A percentile compares a stretch with the other conserved stretches of the same genome.
phyloP scores from a whole-genome alignment of 805 yeast genomes.

The Barnettozyma botsteinii region DNA sequence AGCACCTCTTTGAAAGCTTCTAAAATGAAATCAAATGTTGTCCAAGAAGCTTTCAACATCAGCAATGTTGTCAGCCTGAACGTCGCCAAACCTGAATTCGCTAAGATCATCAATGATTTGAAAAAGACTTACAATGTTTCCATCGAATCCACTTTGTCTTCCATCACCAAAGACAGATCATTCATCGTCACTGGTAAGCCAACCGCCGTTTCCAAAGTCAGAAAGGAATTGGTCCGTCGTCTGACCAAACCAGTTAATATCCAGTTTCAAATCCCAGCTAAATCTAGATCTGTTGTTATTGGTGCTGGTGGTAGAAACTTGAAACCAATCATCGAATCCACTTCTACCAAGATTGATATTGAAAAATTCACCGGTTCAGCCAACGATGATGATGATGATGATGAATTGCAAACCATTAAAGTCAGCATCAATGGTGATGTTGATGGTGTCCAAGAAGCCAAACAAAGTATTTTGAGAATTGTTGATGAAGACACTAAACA shows the following conservation, averaged over 20 bases:
- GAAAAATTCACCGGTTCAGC: conserved; percentile 38
- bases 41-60: conserved; percentile 77
- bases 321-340: conserved; percentile 67
- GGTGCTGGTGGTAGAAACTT: conserved; percentile 83
- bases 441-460: conserved; percentile 76
- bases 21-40: conserved; percentile 41
- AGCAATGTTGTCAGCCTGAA: conserved; percentile 62
- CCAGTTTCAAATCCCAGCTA: conserved; percentile 65
- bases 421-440: conserved; percentile 77
- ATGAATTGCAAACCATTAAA: conserved; percentile 34
- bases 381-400: conserved; percentile 55
- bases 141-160: conserved; percentile 78
- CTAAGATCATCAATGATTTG: conserved; percentile 58
- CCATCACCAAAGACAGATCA: conserved; percentile 69
- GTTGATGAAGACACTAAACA: conserved; percentile 70
- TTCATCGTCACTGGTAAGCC: conserved; percentile 76
- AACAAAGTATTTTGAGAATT: conserved; percentile 59
- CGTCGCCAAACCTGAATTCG: conserved; percentile 58
- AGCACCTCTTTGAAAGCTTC: conserved; percentile 23
- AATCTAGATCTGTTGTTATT: conserved; percentile 70
- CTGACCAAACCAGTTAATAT: conserved; percentile 68
- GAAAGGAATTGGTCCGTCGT: conserved; percentile 66
- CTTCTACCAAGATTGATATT: conserved; percentile 68
- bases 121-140: conserved; percentile 57
- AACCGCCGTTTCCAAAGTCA: conserved; percentile 60